These are phyloP conservation scores for Lasiodiplodia gonubiensis DNA, from an alignment of 2,329 filamentous ascomycete species.

Conservation along the genomic window DNA sequence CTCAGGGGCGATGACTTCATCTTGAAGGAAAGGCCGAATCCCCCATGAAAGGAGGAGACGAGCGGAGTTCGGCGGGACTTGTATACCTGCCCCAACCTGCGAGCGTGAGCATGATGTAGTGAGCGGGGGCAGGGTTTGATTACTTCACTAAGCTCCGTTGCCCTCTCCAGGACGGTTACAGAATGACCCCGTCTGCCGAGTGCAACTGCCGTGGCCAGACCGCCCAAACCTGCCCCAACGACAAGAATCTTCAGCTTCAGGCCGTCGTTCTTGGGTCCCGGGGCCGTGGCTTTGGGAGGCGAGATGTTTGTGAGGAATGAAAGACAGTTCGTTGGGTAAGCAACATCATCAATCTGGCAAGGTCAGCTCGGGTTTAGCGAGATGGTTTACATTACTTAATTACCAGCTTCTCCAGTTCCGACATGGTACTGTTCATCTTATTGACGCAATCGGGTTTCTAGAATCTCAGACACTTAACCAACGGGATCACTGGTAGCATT, in stretches of 20 bases:
- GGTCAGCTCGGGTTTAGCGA: too few relatives aligned
- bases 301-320: not conserved
- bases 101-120: not conserved
- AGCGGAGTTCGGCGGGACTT: slow-evolving; percentile 38
- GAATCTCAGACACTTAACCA: not conserved
- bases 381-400: too few relatives aligned
- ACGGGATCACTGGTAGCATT: not conserved
- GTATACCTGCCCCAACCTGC: slow-evolving; percentile 30
- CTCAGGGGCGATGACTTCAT: slow-evolving; percentile 45
- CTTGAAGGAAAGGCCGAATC: slow-evolving; percentile 38
- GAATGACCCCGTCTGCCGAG: slow-evolving; percentile 32
- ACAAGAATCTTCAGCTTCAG: slow-evolving; percentile 31
- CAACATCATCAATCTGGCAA: not conserved
- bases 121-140: too few relatives aligned
- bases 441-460: not conserved
- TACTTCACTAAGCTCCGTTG: slow-evolving; percentile 41
- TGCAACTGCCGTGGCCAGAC: slow-evolving; percentile 32
- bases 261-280: not conserved
- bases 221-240: slow-evolving; percentile 34
- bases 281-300: too few relatives aligned
- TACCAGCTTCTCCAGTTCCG: slow-evolving; percentile 3
- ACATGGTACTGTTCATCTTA: not conserved
- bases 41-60: slow-evolving; percentile 55
- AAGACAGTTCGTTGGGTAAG: slow-evolving; percentile 6
- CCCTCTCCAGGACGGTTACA: slow-evolving; percentile 45